These are phyloP conservation scores for Macrophomina tecta DNA, from an alignment of 2,329 filamentous ascomycete species.

Conservation along the genomic window DNA sequence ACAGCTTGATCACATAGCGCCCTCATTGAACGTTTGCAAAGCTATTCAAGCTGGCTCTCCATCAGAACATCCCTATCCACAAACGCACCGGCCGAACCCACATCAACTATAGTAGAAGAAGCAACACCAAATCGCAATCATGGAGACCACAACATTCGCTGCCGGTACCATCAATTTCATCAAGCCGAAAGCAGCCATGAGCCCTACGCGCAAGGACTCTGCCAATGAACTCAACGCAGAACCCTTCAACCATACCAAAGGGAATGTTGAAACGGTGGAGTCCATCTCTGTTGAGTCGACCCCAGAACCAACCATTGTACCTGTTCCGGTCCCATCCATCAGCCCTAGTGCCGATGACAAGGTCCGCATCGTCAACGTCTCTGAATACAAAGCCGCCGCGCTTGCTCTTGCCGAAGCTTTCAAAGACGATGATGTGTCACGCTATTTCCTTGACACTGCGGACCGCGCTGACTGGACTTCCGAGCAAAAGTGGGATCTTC, in stretches of 20 bases:
- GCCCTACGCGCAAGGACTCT: conserved; percentile 30
- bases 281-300: conserved; percentile 40
- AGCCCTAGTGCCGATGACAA: conserved; percentile 44
- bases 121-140: conserved; percentile 50
- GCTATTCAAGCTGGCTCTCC: conserved; percentile 50
- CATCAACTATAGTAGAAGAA: conserved; percentile 52
- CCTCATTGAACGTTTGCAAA: conserved; percentile 28
- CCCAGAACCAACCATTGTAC: conserved; percentile 31
- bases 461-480: conserved; percentile 68
- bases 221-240: conserved; percentile 23
- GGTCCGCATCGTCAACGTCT: conserved; percentile 68
- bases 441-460: conserved; percentile 76
- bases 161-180: conserved; percentile 38
- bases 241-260: conserved; percentile 2
- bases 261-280: conserved; percentile 35
- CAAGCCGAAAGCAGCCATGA: conserved; percentile 49
- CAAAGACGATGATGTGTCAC: conserved; percentile 73
- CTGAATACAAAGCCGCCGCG: conserved; percentile 74
- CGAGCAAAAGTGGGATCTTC: conserved; percentile 76
- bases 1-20: conserved; percentile 8
- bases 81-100: conserved; percentile 55
- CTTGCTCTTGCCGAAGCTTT: conserved; percentile 78
- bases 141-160: conserved; percentile 48
- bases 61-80: conserved; percentile 45
- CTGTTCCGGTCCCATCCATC: conserved; percentile 34